These are phyloP conservation scores for Candida argentea DNA, from an alignment of 805 yeast genomes.

Conservation along the genomic window DNA sequence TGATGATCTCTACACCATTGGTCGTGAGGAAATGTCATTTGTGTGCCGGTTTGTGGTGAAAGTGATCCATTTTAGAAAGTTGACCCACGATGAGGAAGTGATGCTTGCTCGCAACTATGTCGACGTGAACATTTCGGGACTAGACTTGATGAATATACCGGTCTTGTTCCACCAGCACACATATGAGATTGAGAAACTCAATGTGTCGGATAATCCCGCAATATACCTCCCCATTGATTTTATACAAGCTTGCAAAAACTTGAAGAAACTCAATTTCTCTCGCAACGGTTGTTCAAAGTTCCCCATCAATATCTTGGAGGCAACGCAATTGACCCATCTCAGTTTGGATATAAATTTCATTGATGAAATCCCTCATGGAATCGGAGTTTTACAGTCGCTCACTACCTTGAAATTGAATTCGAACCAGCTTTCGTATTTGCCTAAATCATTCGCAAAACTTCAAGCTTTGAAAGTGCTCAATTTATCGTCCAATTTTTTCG, in stretches of 20 bases:
- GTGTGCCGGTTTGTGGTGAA: constrained; percentile 72
- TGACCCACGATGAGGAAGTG: constrained; percentile 64
- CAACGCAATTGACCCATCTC: constrained; percentile 53
- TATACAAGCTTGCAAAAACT: constrained; percentile 69
- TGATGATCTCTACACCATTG: constrained; percentile 71
- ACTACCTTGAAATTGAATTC: constrained; percentile 60
- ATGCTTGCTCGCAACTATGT: constrained; percentile 54
- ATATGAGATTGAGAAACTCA: constrained; percentile 67
- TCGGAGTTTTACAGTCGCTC: constrained; percentile 44
- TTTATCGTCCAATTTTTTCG: constrained; percentile 67
- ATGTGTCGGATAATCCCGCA: constrained; percentile 81
- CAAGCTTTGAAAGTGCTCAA: constrained; percentile 51
- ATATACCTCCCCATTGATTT: constrained; percentile 77
- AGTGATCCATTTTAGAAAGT: constrained; percentile 47
- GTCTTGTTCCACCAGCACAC: constrained; percentile 73
- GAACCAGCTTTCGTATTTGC: constrained; percentile 58
- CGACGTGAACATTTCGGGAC: constrained; percentile 61
- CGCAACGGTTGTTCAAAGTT: constrained; percentile 64
- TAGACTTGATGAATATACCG: constrained; percentile 77
- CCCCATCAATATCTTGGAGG: constrained; percentile 65
- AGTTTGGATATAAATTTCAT: constrained; percentile 75
- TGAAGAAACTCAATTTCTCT: constrained; percentile 57
- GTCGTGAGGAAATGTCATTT: constrained; percentile 75
- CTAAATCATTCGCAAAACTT: constrained; percentile 48
- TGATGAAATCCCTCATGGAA: constrained; percentile 46